Evolutionary conservation across 1,284 basidiomycete species (phyloP).

Genomic region (Papiliotrema flavescens): DNA sequence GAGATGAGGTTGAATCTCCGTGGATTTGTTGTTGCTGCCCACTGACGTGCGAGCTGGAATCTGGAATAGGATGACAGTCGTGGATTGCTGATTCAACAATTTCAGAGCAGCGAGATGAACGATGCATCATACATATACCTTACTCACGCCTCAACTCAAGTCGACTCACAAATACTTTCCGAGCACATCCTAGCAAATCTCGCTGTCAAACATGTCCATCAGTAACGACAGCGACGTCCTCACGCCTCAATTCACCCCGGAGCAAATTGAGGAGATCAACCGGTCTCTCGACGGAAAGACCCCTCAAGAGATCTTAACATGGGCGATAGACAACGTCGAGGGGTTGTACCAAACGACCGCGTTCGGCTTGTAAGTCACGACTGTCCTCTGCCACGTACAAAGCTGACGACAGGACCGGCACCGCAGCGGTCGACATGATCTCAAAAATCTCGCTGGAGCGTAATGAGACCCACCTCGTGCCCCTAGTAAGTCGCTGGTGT

Average conservation of each 20-base stretch:
- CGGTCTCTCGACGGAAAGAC: slow-evolving; percentile 63
- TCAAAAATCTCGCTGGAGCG: slow-evolving; percentile 60
- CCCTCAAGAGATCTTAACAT: slow-evolving; percentile 76
- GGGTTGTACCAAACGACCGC: slow-evolving; percentile 84
- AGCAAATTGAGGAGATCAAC: slow-evolving; percentile 68
- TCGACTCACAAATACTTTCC: no score
- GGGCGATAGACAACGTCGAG: slow-evolving; percentile 72
- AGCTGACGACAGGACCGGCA: slow-evolving; percentile 59
- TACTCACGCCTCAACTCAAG: not conserved
- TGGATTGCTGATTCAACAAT: no score
- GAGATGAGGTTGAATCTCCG: no score
- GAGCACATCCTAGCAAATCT: not conserved
- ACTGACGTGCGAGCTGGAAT: no score
- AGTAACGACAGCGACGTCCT: slow-evolving; percentile 16
- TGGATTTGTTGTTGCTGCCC: no score
- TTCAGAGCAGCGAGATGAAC: not conserved
- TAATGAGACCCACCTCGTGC: slow-evolving; percentile 50
- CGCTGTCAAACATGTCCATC: not conserved
- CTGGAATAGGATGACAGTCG: no score
- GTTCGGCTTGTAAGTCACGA: slow-evolving; percentile 63
- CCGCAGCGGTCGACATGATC: slow-evolving; percentile 88
- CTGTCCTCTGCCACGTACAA: no score
- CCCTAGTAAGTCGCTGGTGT: slow-evolving; percentile 34
- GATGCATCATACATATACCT: not conserved
- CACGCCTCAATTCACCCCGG: slow-evolving; percentile 60